Evolutionary conservation across 345 rosid genomes (phyloP).

Genomic region (Rhizophora mangle): DNA sequence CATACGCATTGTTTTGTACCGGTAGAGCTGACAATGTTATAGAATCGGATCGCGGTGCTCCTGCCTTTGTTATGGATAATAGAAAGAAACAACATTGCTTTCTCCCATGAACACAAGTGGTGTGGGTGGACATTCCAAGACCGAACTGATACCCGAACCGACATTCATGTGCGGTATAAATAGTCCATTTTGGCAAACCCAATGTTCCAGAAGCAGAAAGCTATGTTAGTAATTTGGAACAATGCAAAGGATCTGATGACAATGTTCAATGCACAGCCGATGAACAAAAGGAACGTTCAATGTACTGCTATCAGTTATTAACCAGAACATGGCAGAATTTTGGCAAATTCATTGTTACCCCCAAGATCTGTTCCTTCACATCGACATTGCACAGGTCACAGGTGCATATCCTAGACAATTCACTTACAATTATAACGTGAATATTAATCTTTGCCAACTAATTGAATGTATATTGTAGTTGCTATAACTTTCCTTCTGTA

Average conservation of each 20-base stretch:
- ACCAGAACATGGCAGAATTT: slow-evolving; percentile 15
- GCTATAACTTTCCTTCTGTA: neutral
- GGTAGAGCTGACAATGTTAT: slow-evolving; percentile 24
- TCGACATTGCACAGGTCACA: slow-evolving; percentile 17
- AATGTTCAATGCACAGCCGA: no score
- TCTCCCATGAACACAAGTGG: neutral
- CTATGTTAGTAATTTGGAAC: neutral
- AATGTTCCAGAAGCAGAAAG: neutral
- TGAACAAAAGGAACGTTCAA: no score
- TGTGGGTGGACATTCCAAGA: slow-evolving; percentile 3
- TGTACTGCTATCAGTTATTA: no score
- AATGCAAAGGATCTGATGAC: neutral
- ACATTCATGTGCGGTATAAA: neutral
- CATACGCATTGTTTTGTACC: slow-evolving; percentile 21
- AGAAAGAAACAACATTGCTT: slow-evolving; percentile 14
- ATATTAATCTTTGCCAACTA: slow-evolving; percentile 26
- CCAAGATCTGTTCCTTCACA: slow-evolving; percentile 16
- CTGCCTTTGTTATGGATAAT: slow-evolving; percentile 6
- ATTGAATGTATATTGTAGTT: slow-evolving; percentile 14
- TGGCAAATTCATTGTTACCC: slow-evolving; percentile 13
- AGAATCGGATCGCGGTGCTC: slow-evolving; percentile 15
- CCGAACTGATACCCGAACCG: neutral
- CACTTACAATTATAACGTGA: neutral
- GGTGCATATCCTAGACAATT: neutral
- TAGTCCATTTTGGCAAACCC: neutral